Evolutionary conservation across 805 yeast species (phyloP).

Genomic region (Yarrowia phangngaensis): DNA sequence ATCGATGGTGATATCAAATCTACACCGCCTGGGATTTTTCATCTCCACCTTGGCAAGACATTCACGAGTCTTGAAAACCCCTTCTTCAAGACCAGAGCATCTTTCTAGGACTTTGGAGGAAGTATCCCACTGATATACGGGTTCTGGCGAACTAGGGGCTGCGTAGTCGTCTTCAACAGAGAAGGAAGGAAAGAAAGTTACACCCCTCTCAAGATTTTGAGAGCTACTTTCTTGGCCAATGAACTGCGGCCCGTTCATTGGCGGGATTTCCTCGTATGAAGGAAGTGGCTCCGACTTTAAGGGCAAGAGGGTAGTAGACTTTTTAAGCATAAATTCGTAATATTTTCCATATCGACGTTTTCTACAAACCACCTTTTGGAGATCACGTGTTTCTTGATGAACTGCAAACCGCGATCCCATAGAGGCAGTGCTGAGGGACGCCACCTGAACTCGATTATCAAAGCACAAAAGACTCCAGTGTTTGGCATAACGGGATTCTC

Average conservation of each 20-base stretch:
- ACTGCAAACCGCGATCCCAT: slow-evolving; percentile 16
- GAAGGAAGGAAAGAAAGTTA: too few species aligned
- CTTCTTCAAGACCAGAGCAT: slow-evolving; percentile 14
- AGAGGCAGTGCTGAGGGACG: slow-evolving; percentile 17
- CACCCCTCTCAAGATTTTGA: too few species aligned
- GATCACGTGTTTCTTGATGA: slow-evolving; percentile 17
- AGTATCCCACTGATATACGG: slow-evolving; percentile 17
- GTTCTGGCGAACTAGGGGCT: too few species aligned
- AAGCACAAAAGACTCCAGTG: slow-evolving; percentile 24
- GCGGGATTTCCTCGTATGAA: too few species aligned
- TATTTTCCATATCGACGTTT: slow-evolving; percentile 9
- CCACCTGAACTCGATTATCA: slow-evolving; percentile 21
- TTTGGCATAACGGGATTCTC: slow-evolving; percentile 13
- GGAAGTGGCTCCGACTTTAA: slow-evolving; percentile 28
- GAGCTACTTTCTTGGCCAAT: too few species aligned
- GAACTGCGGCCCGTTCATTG: too few species aligned
- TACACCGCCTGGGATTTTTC: slow-evolving; percentile 21
- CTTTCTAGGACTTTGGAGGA: slow-evolving; percentile 10
- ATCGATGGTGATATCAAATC: slow-evolving; percentile 12
- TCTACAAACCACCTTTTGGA: slow-evolving; percentile 21
- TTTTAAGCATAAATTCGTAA: slow-evolving; percentile 6
- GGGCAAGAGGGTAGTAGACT: slow-evolving; percentile 6
- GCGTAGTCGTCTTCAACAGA: slow-evolving; percentile 22
- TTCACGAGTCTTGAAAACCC: slow-evolving; percentile 17
- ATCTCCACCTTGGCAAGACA: slow-evolving; percentile 6